phyloP scores from a whole-genome alignment of 805 yeast genomes.

The Yarrowia osloensis region DNA sequence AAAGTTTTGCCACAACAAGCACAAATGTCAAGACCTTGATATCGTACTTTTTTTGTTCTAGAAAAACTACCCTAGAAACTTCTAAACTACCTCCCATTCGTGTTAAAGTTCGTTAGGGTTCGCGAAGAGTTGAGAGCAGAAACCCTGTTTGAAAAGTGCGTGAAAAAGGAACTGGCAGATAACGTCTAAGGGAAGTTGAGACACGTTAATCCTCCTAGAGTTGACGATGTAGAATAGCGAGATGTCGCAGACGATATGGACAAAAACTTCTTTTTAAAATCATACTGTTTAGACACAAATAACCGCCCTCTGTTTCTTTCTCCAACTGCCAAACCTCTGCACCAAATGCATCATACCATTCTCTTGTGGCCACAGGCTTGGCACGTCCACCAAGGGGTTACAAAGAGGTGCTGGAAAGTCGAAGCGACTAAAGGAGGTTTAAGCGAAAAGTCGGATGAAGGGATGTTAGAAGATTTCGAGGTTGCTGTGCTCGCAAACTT shows the following conservation, averaged over 20 bases:
- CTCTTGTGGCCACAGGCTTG: slow-evolving; percentile 9
- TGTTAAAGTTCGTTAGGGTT: not conserved
- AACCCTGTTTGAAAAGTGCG: not conserved
- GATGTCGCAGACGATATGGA: too few species aligned
- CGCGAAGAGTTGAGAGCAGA: not conserved
- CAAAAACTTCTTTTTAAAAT: too few species aligned
- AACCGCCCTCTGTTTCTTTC: too few species aligned
- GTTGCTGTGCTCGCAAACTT: too few species aligned
- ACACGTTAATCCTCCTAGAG: not conserved
- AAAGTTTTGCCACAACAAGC: not conserved
- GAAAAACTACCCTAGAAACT: too few species aligned
- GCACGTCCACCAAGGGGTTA: not conserved
- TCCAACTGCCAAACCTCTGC: not conserved
- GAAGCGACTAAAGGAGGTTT: not conserved
- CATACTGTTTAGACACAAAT: too few species aligned
- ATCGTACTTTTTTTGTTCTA: too few species aligned
- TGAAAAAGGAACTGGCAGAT: not conserved
- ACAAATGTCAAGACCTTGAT: too few species aligned
- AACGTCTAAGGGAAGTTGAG: not conserved
- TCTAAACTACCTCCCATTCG: not conserved
- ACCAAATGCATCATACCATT: slow-evolving; percentile 16
- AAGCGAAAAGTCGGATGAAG: not conserved
- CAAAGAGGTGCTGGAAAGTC: not conserved
- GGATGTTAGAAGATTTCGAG: not conserved
- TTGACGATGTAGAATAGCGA: not conserved